Evolutionary conservation across 2,329 filamentous ascomycete species (phyloP).

Genomic region (Xylaria sp.): DNA sequence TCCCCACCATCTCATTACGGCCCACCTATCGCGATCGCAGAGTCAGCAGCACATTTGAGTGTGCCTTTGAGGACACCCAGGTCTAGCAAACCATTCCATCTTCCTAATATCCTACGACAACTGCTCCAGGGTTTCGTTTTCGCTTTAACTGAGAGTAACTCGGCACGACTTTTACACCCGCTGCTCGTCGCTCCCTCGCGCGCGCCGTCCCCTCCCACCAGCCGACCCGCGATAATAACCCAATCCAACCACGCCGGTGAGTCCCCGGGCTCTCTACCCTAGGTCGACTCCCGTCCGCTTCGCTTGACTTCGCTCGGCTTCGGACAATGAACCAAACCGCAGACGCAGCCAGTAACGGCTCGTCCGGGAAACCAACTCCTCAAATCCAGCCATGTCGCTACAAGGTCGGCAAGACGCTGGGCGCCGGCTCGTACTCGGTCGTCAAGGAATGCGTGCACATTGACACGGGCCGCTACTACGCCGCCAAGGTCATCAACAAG

Average conservation of each 20-base stretch:
- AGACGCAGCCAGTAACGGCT: slow-evolving; percentile 45
- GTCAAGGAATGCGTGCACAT: slow-evolving; percentile 99
- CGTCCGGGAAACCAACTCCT: slow-evolving; percentile 54
- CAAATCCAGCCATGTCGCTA: slow-evolving; percentile 96
- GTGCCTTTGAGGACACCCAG: background rate
- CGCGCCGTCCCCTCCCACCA: background rate
- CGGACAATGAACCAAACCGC: slow-evolving; percentile 44
- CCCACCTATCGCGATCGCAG: slow-evolving; percentile 17
- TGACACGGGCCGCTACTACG: slow-evolving; percentile 97
- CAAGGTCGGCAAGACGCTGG: slow-evolving; percentile 98
- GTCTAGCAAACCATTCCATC: background rate
- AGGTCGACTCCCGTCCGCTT: background rate
- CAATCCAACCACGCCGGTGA: slow-evolving; percentile 1
- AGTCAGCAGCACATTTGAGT: slow-evolving; percentile 11
- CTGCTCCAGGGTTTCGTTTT: background rate
- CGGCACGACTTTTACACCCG: background rate
- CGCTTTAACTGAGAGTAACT: background rate
- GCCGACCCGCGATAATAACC: slow-evolving; percentile 7
- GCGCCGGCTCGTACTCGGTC: slow-evolving; percentile 96
- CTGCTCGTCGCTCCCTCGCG: slow-evolving; percentile 10
- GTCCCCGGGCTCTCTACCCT: background rate
- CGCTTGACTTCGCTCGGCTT: too few relatives aligned
- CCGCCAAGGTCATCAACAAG: slow-evolving; percentile 99
- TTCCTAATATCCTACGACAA: background rate
- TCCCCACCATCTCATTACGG: background rate